A percentile compares a stretch with the other conserved stretches of the same genome.
These are phyloP conservation scores for Sextonia rubra DNA, from an alignment of 164 flowering plant genomes.

Conservation along the genomic window DNA sequence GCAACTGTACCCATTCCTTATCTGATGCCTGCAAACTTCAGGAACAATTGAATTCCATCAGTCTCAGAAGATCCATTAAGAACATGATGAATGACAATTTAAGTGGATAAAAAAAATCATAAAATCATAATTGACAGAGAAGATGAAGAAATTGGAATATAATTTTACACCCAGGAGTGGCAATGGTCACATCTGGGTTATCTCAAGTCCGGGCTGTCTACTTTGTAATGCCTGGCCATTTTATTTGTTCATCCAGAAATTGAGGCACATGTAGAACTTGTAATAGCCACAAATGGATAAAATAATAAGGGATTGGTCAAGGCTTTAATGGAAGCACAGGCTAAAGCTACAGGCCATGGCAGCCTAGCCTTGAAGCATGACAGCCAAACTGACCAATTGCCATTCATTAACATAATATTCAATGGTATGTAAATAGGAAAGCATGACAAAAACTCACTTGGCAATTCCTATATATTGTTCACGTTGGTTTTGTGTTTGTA, in stretches of 20 bases:
- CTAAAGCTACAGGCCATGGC: neutral
- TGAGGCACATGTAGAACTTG: neutral
- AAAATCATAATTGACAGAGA: neutral
- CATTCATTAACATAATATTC: neutral
- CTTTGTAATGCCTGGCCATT: neutral
- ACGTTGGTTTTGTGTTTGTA: constrained; percentile 57
- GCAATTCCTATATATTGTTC: constrained; percentile 83
- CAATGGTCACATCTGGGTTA: neutral
- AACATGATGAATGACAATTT: neutral
- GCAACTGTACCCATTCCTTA: constrained; percentile 76
- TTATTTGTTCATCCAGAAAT: neutral
- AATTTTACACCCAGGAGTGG: neutral
- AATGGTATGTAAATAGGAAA: neutral
- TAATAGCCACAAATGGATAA: neutral
- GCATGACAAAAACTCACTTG: constrained; percentile 40
- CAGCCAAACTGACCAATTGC: neutral
- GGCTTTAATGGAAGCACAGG: neutral
- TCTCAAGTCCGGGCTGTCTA: too few relatives aligned
- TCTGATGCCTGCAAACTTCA: constrained; percentile 80
- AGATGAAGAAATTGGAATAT: neutral
- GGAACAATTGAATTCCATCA: constrained; percentile 5
- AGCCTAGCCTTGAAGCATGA: neutral
- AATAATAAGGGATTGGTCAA: neutral
- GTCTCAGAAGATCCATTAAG: neutral
- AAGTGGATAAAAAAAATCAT: neutral